A percentile compares a stretch with the other conserved stretches of the same genome.
Evolutionary conservation across 441 rosid genomes (phyloP).

Genomic region (Pelargonium citronellum): DNA sequence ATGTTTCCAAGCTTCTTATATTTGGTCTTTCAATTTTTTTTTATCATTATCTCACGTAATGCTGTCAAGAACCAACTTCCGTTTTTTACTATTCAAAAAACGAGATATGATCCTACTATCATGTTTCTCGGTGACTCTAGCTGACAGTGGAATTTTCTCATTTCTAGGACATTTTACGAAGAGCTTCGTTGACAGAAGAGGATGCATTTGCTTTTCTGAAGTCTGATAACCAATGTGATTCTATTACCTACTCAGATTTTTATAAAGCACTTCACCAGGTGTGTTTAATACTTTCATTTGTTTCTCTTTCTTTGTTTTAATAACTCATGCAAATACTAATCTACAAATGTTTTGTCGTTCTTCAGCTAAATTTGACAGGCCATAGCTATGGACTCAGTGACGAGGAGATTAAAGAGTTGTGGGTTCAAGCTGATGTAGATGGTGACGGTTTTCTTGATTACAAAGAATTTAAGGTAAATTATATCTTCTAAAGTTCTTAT

Average conservation of each 20-base stretch:
- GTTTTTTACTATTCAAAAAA: too few species aligned
- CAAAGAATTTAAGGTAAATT: constrained; percentile 72
- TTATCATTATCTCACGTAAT: too few species aligned
- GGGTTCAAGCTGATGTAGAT: constrained; percentile 79
- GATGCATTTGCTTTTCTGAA: constrained; percentile 70
- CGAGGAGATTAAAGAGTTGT: constrained; percentile 67
- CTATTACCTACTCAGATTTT: constrained; percentile 57
- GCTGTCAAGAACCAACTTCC: too few species aligned
- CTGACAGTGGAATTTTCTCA: constrained; percentile 19
- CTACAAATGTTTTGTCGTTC: constrained; percentile 10
- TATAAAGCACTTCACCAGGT: constrained; percentile 81
- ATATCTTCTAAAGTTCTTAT: not conserved
- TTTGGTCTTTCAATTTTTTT: too few species aligned
- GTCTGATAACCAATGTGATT: constrained; percentile 46
- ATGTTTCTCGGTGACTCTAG: not conserved
- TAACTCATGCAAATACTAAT: not conserved
- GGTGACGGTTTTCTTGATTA: constrained; percentile 65
- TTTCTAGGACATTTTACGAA: constrained; percentile 52
- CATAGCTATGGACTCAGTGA: constrained; percentile 58
- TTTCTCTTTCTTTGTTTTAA: not conserved
- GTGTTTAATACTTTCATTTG: not conserved
- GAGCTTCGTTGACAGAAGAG: constrained; percentile 60
- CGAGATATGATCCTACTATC: too few species aligned
- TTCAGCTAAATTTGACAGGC: constrained; percentile 70
- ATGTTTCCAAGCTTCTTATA: too few species aligned